phyloP scores from a whole-genome alignment of 108 stramenopile genomes.

The Chaetoceros muelleri region DNA sequence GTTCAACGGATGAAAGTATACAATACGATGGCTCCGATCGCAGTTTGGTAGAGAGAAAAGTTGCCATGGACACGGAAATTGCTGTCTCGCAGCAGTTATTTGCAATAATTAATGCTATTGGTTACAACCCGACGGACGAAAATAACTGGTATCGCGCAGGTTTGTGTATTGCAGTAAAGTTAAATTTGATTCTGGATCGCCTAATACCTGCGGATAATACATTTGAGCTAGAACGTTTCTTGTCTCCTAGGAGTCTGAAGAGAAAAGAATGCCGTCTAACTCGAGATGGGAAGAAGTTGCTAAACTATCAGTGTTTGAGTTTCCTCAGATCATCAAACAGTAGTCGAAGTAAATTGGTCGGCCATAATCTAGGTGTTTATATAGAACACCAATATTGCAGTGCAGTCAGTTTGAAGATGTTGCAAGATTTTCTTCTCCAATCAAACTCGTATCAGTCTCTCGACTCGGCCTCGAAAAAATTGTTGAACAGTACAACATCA shows the following conservation, averaged over 20 bases:
- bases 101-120: constrained; percentile 63
- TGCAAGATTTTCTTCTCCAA: neutral
- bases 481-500: constrained; percentile 21
- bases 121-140: constrained; percentile 40
- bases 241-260: too few relatives aligned
- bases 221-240: too few relatives aligned
- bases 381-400: too few relatives aligned
- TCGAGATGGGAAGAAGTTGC: too few relatives aligned
- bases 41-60: constrained; percentile 21
- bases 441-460: neutral
- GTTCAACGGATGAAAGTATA: constrained; percentile 11
- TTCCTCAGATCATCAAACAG: too few relatives aligned
- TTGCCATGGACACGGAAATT: constrained; percentile 39
- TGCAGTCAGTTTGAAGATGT: too few relatives aligned
- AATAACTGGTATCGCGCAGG: constrained; percentile 61
- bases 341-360: too few relatives aligned
- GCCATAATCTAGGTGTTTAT: too few relatives aligned
- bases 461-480: constrained; percentile 26
- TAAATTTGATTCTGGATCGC: constrained; percentile 66
- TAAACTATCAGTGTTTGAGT: too few relatives aligned
- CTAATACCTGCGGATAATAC: constrained; percentile 20
- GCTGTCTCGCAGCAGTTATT: constrained; percentile 55
- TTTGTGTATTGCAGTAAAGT: constrained; percentile 56
- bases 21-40: constrained; percentile 12
- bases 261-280: too few relatives aligned